Percentiles rank a stretch among this genome's conserved stretches.
Conservation (phyloP, 768 basidiomycete species). For the Mycena sanguinolenta region DNA sequence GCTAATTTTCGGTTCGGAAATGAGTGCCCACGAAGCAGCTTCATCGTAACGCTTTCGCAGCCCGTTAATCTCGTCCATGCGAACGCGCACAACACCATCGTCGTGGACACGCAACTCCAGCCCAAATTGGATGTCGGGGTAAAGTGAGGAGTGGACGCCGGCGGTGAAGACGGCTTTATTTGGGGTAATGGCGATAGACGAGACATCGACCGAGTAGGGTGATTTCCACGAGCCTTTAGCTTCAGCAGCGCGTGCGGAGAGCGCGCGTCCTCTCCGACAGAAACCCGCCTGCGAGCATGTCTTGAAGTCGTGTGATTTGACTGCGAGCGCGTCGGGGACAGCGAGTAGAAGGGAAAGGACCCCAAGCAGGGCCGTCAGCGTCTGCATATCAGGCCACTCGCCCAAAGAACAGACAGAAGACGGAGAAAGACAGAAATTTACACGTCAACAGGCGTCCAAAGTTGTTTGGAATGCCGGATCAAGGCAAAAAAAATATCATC, state of each 20-base stretch:
- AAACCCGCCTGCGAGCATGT: conserved; percentile 95
- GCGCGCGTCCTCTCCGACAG: conserved; percentile 87
- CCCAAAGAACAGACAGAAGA: neutral
- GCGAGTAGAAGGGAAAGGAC: conserved; percentile 51
- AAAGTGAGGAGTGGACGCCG: conserved; percentile 81
- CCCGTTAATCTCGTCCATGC: conserved; percentile 91
- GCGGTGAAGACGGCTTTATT: conserved; percentile 78
- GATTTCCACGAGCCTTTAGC: conserved; percentile 76
- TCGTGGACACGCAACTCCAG: conserved; percentile 88
- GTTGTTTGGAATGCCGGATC: too few relatives aligned
- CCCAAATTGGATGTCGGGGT: conserved; percentile 86
- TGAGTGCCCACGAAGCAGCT: conserved; percentile 89
- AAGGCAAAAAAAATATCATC: too few relatives aligned
- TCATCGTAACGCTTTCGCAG: conserved; percentile 92
- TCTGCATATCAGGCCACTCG: conserved; percentile 28
- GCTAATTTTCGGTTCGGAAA: conserved; percentile 77
- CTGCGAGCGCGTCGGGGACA: conserved; percentile 59
- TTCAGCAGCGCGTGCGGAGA: conserved; percentile 79
- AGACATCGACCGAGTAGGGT: conserved; percentile 83
- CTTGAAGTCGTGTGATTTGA: conserved; percentile 92
- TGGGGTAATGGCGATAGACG: conserved; percentile 65
- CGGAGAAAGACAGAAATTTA: conserved; percentile 7
- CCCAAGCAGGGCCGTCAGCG: conserved; percentile 46
- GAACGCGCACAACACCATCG: conserved; percentile 90
- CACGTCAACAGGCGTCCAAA: conserved; percentile 26